phyloP scores from a whole-genome alignment of 768 basidiomycete species.

The Nidularia sp. region DNA sequence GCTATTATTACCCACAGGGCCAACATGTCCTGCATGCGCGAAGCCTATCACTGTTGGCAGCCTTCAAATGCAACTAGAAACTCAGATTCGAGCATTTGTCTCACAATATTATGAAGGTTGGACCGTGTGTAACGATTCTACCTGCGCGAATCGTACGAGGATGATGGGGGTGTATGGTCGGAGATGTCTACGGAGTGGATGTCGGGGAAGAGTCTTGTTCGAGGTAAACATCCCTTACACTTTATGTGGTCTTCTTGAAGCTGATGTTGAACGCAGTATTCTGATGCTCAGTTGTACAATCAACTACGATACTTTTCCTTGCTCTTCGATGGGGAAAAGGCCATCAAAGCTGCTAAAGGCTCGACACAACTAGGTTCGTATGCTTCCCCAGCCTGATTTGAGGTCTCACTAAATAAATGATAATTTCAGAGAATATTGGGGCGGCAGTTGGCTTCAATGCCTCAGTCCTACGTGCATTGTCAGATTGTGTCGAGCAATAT shows the following conservation, averaged over 20 bases:
- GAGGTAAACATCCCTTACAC: constrained; percentile 49
- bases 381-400: neutral
- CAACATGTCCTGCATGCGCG: constrained; percentile 68
- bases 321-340: constrained; percentile 74
- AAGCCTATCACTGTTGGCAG: constrained; percentile 50
- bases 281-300: constrained; percentile 81
- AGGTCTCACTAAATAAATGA: neutral
- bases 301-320: constrained; percentile 82
- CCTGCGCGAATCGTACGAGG: constrained; percentile 81
- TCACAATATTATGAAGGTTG: constrained; percentile 84
- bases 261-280: constrained; percentile 50
- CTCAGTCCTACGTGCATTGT: constrained; percentile 47
- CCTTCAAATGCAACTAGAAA: constrained; percentile 80
- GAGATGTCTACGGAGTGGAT: constrained; percentile 68
- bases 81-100: constrained; percentile 77
- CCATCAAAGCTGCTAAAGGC: constrained; percentile 46
- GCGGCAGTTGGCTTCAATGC: constrained; percentile 48
- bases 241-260: neutral
- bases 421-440: constrained; percentile 46
- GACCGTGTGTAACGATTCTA: constrained; percentile 83
- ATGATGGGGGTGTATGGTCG: constrained; percentile 93
- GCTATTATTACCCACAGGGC: constrained; percentile 60
- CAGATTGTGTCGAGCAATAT: constrained; percentile 65
- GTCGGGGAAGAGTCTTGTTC: constrained; percentile 66
- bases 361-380: constrained; percentile 34